Evolutionary conservation across 345 rosid genomes (phyloP).

Genomic region (Euphorbia lathyris): DNA sequence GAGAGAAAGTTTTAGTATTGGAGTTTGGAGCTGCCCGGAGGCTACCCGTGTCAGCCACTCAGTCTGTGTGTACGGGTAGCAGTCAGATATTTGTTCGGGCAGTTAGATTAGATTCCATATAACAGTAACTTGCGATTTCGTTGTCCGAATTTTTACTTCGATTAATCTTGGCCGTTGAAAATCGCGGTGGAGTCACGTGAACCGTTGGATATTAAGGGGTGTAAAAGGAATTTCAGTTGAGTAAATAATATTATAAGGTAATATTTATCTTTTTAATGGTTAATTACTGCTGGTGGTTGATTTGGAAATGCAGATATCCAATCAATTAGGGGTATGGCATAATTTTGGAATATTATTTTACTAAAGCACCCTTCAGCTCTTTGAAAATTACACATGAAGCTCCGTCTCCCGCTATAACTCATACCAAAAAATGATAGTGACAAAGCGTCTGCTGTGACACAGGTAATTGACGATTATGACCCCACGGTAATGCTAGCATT

Average conservation of each 20-base stretch:
- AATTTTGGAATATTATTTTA: constrained; percentile 1
- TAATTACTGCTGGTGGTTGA: background rate
- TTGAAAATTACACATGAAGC: background rate
- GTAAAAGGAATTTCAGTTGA: background rate
- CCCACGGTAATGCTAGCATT: background rate
- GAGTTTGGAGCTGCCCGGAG: constrained; percentile 51
- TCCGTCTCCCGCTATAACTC: no score
- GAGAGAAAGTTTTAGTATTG: constrained; percentile 27
- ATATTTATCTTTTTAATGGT: background rate
- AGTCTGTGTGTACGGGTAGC: constrained; percentile 12
- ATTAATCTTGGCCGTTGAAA: constrained; percentile 14
- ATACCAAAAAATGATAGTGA: constrained; percentile 6
- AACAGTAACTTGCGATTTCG: constrained; percentile 5
- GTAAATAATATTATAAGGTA: no score
- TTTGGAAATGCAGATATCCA: background rate
- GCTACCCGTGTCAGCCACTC: constrained; percentile 22
- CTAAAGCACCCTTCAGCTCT: background rate
- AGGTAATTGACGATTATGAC: background rate
- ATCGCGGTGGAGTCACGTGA: background rate
- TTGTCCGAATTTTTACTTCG: background rate
- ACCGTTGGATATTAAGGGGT: constrained; percentile 7
- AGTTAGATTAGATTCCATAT: constrained; percentile 20
- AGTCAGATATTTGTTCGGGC: constrained; percentile 33
- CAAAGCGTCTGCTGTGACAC: background rate
- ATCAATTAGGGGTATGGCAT: background rate